Evolutionary conservation across 1,139 yeast genomes (phyloP), one percentile per base, ranked within the genome.

Genomic region (Hemisphaericaspora xylofermentans): DNA sequence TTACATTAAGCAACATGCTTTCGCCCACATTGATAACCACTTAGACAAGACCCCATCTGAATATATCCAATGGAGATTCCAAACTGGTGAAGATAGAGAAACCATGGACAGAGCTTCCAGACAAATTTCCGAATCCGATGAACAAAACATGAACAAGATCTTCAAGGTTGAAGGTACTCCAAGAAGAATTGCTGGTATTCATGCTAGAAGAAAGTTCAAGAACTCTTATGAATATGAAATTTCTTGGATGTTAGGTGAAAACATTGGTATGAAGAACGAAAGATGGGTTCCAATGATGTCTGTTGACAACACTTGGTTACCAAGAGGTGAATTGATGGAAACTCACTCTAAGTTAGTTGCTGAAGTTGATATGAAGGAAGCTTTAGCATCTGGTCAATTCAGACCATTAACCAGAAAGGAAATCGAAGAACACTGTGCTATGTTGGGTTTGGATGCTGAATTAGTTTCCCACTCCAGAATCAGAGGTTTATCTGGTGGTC

Each of bases 31-130:
- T 68, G 98, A 93, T 77, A 82, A 88, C 73, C 98, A 93, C 71
- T 84, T 91, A 75, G 98, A 93, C 83, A 87, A 87, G 83, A 93
- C 98, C 66, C 98, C 98, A 67, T 89, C 97, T 65, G 98, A 93
- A 80, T 93, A 93, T 79, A 93, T 93, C 61, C 98, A 93, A 82
- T 93, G 98, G 98, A 91, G 98, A 84, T 93, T 91, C 97, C 98
- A 93, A 81, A 93, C 98, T 68, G 98, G 98, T 88, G 98, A 93
- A 80, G 98, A 93, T 76, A 88, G 98, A 81, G 98, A 93, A 82
- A 93, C 98, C 76, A 93, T 93, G 98, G 98, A 93, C 81, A 88
- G 98, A 82, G 98, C 98, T 71, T 88, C 95, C 73, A 88, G 98
- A 83, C 94, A 86, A 75, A 88, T 93, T 70, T 89, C 87, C 69